Evolutionary conservation across 495 filamentous ascomycete genomes (phyloP).

Genomic region (Cryomyces antarcticus): DNA sequence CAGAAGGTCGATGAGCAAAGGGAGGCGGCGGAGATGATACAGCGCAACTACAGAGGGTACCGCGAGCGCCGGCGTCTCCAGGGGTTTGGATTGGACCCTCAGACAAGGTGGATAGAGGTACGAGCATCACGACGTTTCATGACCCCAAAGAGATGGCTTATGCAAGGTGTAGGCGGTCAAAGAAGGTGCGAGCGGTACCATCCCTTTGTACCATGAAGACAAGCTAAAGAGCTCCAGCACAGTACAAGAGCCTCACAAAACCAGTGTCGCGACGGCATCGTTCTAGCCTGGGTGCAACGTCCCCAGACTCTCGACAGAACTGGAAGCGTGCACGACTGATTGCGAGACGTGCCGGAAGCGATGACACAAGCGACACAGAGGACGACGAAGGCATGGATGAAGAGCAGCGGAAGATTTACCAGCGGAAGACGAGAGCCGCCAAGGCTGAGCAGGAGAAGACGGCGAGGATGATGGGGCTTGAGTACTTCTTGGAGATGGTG

Average conservation of each 20-base stretch:
- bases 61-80: conserved; percentile 41
- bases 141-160: too few species aligned
- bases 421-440: conserved; percentile 18
- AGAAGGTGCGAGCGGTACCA: conserved; percentile 11
- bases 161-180: conserved; percentile 13
- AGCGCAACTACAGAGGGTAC: conserved; percentile 54
- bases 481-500: conserved; percentile 89
- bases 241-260: conserved; percentile 13
- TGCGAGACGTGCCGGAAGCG: conserved; percentile 45
- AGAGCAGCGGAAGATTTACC: conserved; percentile 11
- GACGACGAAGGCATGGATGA: conserved; percentile 16
- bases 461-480: conserved; percentile 65
- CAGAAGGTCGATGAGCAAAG: conserved; percentile 1
- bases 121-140: not conserved
- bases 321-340: conserved; percentile 58
- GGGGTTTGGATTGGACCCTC: conserved; percentile 43
- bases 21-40: conserved; percentile 32
- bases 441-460: conserved; percentile 28
- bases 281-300: not conserved
- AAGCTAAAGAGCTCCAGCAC: conserved; percentile 9
- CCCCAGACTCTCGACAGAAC: conserved; percentile 31
- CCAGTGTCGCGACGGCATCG: conserved; percentile 10
- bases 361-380: conserved; percentile 24
- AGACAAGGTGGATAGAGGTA: conserved; percentile 47
- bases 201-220: not conserved